phyloP scores from a whole-genome alignment of 345 rosid genomes.

The Bruguiera sexangula region DNA sequence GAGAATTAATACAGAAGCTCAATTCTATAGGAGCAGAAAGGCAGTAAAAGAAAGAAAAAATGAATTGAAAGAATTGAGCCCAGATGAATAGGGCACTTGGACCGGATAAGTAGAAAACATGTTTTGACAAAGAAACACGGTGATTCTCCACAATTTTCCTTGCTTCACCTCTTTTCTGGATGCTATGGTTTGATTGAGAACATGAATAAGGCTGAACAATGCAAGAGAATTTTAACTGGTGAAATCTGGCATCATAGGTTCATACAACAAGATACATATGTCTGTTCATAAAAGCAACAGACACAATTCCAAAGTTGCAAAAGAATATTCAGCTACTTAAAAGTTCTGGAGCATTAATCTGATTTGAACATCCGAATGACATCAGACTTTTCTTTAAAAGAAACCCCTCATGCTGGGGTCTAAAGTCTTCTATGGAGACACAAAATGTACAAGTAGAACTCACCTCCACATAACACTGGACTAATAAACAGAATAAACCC shows the following conservation, averaged over 20 bases:
- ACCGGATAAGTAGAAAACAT: not conserved
- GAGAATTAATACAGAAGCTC: too few relatives aligned
- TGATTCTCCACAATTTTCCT: conserved; percentile 1
- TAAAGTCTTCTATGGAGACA: conserved; percentile 39
- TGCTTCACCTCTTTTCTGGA: not conserved
- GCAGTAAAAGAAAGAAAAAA: not conserved
- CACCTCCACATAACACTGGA: conserved; percentile 36
- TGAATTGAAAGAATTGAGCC: not conserved
- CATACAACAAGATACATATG: conserved; percentile 3
- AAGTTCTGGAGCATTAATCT: conserved; percentile 24
- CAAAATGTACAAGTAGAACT: conserved; percentile 48
- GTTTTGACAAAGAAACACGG: not conserved
- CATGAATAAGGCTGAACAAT: not conserved
- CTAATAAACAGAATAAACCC: conserved; percentile 27
- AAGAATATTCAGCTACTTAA: conserved; percentile 22
- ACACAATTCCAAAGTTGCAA: not conserved
- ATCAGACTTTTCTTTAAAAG: conserved; percentile 26
- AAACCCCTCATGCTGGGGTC: conserved; percentile 16
- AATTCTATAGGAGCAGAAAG: not conserved
- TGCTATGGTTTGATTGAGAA: not conserved
- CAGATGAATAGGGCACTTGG: not conserved
- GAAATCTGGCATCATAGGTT: not conserved
- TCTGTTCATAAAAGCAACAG: conserved; percentile 1
- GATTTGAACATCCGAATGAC: conserved; percentile 25
- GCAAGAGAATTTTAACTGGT: not conserved